Conservation (phyloP, 2,329 filamentous ascomycete species). For the Pseudogymnoascus sp. region DNA sequence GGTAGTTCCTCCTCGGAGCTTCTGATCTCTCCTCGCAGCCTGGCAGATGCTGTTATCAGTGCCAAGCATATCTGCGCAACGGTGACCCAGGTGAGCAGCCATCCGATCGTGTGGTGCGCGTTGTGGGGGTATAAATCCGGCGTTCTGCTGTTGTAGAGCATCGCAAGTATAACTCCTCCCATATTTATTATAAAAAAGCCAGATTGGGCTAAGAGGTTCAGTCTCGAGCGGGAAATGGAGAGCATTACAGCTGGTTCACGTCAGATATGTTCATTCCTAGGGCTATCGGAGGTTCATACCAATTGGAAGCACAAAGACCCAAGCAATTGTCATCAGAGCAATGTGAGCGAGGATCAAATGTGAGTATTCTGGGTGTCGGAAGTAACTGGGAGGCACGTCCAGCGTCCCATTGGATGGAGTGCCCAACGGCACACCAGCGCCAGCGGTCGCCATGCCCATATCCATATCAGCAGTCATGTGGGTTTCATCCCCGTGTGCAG, state of each 20-base stretch:
- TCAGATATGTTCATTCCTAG: background rate
- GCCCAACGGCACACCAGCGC: slow-evolving; percentile 12
- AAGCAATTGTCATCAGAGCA: slow-evolving; percentile 59
- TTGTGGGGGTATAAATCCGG: slow-evolving; percentile 83
- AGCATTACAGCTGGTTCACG: slow-evolving; percentile 58
- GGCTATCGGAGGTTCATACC: slow-evolving; percentile 42
- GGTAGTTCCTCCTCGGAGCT: slow-evolving; percentile 44
- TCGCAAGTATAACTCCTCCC: slow-evolving; percentile 57
- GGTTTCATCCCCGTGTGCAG: slow-evolving; percentile 26
- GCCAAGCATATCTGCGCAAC: slow-evolving; percentile 61
- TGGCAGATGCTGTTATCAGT: slow-evolving; percentile 25
- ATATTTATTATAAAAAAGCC: slow-evolving; percentile 59
- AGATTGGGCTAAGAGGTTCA: slow-evolving; percentile 64
- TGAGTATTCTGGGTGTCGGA: slow-evolving; percentile 35
- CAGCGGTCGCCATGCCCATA: slow-evolving; percentile 23
- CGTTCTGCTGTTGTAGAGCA: slow-evolving; percentile 72
- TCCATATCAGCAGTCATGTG: slow-evolving; percentile 28
- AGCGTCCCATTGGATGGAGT: slow-evolving; percentile 15
- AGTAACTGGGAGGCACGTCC: slow-evolving; percentile 35
- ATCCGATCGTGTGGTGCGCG: slow-evolving; percentile 76
- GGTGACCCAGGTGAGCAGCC: slow-evolving; percentile 70
- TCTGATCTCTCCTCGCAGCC: slow-evolving; percentile 24
- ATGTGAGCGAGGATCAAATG: slow-evolving; percentile 52
- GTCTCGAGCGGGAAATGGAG: slow-evolving; percentile 71
- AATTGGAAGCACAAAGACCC: slow-evolving; percentile 63